Evolutionary conservation across 257 asterid genomes (phyloP), one percentile per base, ranked within the genome.

Genomic region (Linaria vulgaris): DNA sequence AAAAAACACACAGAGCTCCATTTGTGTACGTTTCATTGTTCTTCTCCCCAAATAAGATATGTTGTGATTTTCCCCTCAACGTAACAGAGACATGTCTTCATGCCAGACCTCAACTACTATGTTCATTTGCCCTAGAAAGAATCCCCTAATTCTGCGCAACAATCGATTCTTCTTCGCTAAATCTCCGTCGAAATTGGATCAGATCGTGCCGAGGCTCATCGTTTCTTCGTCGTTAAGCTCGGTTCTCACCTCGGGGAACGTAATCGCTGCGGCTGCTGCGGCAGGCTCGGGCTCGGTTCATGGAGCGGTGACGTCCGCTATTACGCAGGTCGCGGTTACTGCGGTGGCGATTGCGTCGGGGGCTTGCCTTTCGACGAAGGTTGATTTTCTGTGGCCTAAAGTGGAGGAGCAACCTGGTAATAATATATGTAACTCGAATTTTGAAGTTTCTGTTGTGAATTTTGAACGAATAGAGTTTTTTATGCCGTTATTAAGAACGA

Each of bases 341-440:
- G 98, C 98, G 43, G 85, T 92, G 22, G 98, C 98, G 17, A 87
- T 92, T 69, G 98, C 98, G 49, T 88, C 96, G 20, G 98, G 98
- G 0, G 98, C 98, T 74, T 92, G 98, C 65, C 95, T 91, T 53
- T 91, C 98, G 68, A 91, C 98, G 1, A 91, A 88, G 78, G 95
- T 91, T 58, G 98, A 92, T 17, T 92, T 81, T 79, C 61, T 92
- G 79, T 92, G 98, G 98, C 98, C 98, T 49, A 92, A 92, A 80
- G 72, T 80, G 53, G 86, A 78, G 11, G 95, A 88, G 58, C 95
- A 72, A 71, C 95, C 98, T 6, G 95, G 98, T 88, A 59, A 7
- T 39, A 27, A 27, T 3, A 12, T 27, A n/a, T 43, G 1, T 5
- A 19, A 4, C 11, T 45, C 23, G 10, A 27, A 38, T 27, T 23